phyloP scores from a whole-genome alignment of 306 rosid genomes.

The Prunus mongolica region DNA sequence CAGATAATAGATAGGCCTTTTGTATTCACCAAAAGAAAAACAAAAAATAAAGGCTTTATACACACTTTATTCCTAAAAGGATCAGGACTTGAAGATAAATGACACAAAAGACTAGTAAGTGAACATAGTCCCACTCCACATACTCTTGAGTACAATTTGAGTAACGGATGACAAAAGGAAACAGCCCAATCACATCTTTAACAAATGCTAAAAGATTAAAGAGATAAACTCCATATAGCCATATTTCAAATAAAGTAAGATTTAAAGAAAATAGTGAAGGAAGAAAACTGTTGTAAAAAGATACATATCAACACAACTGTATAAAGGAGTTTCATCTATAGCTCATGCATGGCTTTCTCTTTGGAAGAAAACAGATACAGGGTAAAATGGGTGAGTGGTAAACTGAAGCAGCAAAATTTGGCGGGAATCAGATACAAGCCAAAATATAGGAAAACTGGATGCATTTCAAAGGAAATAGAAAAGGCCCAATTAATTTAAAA shows the following conservation, averaged over 20 bases:
- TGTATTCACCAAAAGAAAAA: not conserved
- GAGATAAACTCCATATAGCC: no score
- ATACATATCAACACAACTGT: no score
- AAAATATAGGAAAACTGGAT: not conserved
- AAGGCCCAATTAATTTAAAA: not conserved
- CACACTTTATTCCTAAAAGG: no score
- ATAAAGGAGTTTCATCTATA: not conserved
- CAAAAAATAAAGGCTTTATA: no score
- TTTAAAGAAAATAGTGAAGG: not conserved
- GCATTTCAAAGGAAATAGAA: not conserved
- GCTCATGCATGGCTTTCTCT: not conserved
- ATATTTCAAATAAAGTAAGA: not conserved
- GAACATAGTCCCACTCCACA: not conserved
- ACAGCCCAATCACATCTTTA: no score
- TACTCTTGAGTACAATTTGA: not conserved
- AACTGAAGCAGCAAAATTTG: not conserved
- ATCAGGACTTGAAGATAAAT: no score
- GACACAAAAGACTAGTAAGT: no score
- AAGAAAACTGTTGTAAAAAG: not conserved
- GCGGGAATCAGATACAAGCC: not conserved
- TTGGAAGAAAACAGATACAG: not conserved
- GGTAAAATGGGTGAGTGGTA: not conserved
- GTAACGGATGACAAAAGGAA: not conserved
- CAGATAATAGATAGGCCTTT: not conserved
- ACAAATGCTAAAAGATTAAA: no score